phyloP scores from a whole-genome alignment of 768 basidiomycete species.

The Chalciporus piperatus region DNA sequence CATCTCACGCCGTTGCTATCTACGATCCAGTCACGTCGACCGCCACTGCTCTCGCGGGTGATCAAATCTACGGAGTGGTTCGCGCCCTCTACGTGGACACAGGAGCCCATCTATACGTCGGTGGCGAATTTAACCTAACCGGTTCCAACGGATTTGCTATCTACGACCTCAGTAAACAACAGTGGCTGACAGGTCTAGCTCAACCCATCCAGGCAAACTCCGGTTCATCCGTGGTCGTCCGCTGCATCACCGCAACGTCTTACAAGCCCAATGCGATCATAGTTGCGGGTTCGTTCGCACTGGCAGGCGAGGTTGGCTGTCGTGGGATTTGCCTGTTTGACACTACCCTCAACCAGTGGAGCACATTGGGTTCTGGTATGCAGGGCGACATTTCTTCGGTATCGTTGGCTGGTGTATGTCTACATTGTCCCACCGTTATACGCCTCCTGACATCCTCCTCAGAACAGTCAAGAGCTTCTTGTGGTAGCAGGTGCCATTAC shows the following conservation, averaged over 20 bases:
- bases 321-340: slow-evolving; percentile 79
- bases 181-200: slow-evolving; percentile 59
- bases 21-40: slow-evolving; percentile 58
- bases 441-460: slow-evolving; percentile 11
- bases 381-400: slow-evolving; percentile 78
- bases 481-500: slow-evolving; percentile 80
- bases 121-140: slow-evolving; percentile 74
- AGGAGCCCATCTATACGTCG: slow-evolving; percentile 69
- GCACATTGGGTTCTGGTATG: slow-evolving; percentile 72
- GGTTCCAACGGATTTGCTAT: slow-evolving; percentile 69
- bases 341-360: slow-evolving; percentile 71
- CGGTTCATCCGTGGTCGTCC: slow-evolving; percentile 59
- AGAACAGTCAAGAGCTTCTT: slow-evolving; percentile 67
- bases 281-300: slow-evolving; percentile 84
- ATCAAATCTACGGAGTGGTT: slow-evolving; percentile 72
- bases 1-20: slow-evolving; percentile 59
- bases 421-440: not conserved
- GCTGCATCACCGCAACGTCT: slow-evolving; percentile 63
- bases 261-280: slow-evolving; percentile 62
- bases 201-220: slow-evolving; percentile 58
- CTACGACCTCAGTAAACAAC: slow-evolving; percentile 67
- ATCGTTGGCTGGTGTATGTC: slow-evolving; percentile 75
- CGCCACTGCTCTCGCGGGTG: slow-evolving; percentile 55
- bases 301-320: slow-evolving; percentile 74
- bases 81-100: slow-evolving; percentile 65